Percentiles rank a stretch among this genome's conserved stretches.
phyloP scores from a whole-genome alignment of 345 rosid genomes.

The Ceriops tagal region DNA sequence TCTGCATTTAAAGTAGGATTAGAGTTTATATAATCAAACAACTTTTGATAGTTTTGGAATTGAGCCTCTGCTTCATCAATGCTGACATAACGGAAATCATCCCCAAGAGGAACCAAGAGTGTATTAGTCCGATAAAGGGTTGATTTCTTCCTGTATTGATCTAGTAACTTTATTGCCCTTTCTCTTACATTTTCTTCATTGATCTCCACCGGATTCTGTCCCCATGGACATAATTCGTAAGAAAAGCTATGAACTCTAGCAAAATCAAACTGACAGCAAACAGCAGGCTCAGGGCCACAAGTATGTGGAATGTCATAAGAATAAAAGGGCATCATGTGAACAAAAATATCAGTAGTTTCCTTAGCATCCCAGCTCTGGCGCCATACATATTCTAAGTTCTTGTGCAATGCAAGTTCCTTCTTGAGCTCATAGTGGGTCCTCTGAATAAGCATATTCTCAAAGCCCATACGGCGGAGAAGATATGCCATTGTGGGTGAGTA shows the following conservation, averaged over 20 bases:
- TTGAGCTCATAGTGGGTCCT: slow-evolving; percentile 98
- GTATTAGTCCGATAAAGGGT: slow-evolving; percentile 81
- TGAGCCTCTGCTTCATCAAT: slow-evolving; percentile 91
- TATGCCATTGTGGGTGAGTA: slow-evolving; percentile 98
- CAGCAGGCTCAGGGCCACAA: slow-evolving; percentile 98
- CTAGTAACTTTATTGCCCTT: slow-evolving; percentile 75
- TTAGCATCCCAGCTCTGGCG: slow-evolving; percentile 96
- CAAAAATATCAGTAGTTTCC: slow-evolving; percentile 91
- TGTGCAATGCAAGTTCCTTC: slow-evolving; percentile 87
- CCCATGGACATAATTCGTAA: slow-evolving; percentile 90
- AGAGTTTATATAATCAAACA: slow-evolving; percentile 91
- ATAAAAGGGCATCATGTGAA: slow-evolving; percentile 99
- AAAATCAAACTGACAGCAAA: slow-evolving; percentile 98
- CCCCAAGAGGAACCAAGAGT: slow-evolving; percentile 94
- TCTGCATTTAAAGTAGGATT: slow-evolving; percentile 80
- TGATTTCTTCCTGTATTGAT: slow-evolving; percentile 96
- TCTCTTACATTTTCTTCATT: slow-evolving; percentile 76
- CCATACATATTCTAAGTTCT: slow-evolving; percentile 90
- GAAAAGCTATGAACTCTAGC: slow-evolving; percentile 56
- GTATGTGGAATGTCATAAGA: slow-evolving; percentile 98
- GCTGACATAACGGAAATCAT: slow-evolving; percentile 85
- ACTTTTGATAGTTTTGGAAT: slow-evolving; percentile 80
- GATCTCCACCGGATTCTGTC: slow-evolving; percentile 67
- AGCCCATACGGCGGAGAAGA: slow-evolving; percentile 96
- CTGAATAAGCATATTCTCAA: slow-evolving; percentile 98